Conservation (phyloP, 306 rosid species). For the Ochetophila trinervis region DNA sequence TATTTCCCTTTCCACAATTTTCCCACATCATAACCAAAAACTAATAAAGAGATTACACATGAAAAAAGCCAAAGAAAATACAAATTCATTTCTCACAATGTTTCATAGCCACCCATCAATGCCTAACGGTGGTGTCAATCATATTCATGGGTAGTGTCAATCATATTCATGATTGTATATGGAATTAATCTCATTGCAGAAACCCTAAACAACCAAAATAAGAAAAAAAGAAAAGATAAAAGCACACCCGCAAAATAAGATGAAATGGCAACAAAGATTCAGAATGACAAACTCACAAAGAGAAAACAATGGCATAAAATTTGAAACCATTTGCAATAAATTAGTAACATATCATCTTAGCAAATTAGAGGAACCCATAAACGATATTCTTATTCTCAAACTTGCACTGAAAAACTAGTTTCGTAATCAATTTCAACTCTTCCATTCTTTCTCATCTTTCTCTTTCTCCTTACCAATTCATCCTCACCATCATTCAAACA, state of each 20-base stretch:
- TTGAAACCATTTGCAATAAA: neutral
- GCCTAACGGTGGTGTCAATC: too few relatives aligned
- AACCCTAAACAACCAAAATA: constrained; percentile 11
- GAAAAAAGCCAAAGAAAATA: too few relatives aligned
- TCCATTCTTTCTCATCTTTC: too few relatives aligned
- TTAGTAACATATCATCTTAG: neutral
- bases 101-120: too few relatives aligned
- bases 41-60: neutral
- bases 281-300: neutral
- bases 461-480: too few relatives aligned
- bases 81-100: too few relatives aligned
- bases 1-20: neutral
- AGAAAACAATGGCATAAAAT: neutral
- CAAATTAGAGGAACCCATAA: neutral
- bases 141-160: neutral
- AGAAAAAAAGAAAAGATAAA: neutral
- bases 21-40: neutral
- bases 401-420: too few relatives aligned
- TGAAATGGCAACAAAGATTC: too few relatives aligned
- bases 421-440: too few relatives aligned
- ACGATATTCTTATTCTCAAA: neutral
- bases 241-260: neutral
- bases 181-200: neutral
- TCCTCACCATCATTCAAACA: too few relatives aligned
- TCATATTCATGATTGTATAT: neutral